phyloP scores from a whole-genome alignment of 2,329 filamentous ascomycete genomes.

The Sarocladium brachiariae region DNA sequence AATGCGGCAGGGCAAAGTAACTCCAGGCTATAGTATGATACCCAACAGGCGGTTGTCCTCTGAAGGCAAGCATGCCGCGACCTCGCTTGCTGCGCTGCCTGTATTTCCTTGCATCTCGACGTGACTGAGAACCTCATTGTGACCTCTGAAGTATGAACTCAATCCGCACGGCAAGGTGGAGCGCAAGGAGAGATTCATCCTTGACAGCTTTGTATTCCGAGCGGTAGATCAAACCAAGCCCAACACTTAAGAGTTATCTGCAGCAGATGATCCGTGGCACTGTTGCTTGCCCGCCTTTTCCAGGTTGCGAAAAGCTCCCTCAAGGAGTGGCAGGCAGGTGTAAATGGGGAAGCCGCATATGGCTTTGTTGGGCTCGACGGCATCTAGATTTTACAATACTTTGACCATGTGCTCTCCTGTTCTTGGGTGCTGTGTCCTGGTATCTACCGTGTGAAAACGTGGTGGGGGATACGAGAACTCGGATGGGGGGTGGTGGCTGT shows the following conservation, averaged over 20 bases:
- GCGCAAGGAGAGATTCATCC: slow-evolving; percentile 69
- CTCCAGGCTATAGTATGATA: slow-evolving; percentile 26
- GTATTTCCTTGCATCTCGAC: background rate
- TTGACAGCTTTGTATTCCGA: slow-evolving; percentile 72
- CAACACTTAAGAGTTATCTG: background rate
- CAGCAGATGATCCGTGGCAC: slow-evolving; percentile 25
- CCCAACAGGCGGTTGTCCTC: slow-evolving; percentile 20
- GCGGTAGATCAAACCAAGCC: slow-evolving; percentile 51
- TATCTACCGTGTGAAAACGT: slow-evolving; percentile 10
- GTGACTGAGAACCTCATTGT: background rate
- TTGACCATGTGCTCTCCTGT: slow-evolving; percentile 10
- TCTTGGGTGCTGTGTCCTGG: background rate
- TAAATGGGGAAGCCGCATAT: background rate
- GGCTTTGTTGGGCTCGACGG: slow-evolving; percentile 7
- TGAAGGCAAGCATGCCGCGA: background rate
- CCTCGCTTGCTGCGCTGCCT: background rate
- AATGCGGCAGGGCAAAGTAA: background rate
- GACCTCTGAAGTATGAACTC: slow-evolving; percentile 4
- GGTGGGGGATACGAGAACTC: slow-evolving; percentile 22
- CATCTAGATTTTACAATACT: background rate
- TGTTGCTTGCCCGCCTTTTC: slow-evolving; percentile 32
- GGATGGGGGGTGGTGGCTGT: slow-evolving; percentile 31
- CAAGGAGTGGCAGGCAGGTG: background rate
- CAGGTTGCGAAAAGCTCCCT: background rate
- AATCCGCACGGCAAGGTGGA: slow-evolving; percentile 66